Base-by-base conservation (phyloP, 2,329 filamentous ascomycete genomes). In the Neofusicoccum laricinum region DNA sequence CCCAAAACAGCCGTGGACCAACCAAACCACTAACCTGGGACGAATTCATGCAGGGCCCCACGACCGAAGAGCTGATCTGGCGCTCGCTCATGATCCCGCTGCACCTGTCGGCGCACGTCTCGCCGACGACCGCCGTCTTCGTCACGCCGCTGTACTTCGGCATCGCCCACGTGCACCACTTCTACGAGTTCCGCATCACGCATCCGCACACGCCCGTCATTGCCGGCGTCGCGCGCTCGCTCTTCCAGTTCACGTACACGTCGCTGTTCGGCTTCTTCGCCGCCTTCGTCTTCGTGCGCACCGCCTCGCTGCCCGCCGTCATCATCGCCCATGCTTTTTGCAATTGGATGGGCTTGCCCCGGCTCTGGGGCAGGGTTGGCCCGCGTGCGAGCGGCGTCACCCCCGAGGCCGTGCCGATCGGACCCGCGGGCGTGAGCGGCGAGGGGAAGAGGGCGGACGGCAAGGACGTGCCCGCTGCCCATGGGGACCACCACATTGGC, bases 31-130 rank as follows among this genome's bases (percentile, higher is more conserved):
- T 30, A 48, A 32, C 17, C 14, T 6, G 19, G 15, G 34, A 12
- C 38, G 25, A 17, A 3, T 7, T 63, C 17, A 32, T 38, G 15
- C 45, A 75, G 71, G 93, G 92, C 40, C 93, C 95, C 0, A 80
- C 95, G 63, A 97, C 93, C 11, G 95, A 99, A 80, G 95, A 99
- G 78, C 81, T 96, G 66, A 90, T 97, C 71, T 99, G 97, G 82
- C 91, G 95, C 72, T 92, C 92, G 3, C 87, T 93, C 69, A 88
- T 93, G 61, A 85, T 97, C 43, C 91, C 94, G 1, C 83, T 97
- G 11, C 89, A 97, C 72, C 80, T 97, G 34, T 81, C 93, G 57
- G 88, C 92, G 19, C 58, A 82, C 84, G 48, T 77, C 66, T 74
- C 77, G 3, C 74, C 73, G 2, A 75, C 71, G 2, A 80, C 80